A percentile compares a stretch with the other conserved stretches of the same genome.
phyloP scores from a whole-genome alignment of 2,329 filamentous ascomycete genomes.

The Canariomyces notabilis region DNA sequence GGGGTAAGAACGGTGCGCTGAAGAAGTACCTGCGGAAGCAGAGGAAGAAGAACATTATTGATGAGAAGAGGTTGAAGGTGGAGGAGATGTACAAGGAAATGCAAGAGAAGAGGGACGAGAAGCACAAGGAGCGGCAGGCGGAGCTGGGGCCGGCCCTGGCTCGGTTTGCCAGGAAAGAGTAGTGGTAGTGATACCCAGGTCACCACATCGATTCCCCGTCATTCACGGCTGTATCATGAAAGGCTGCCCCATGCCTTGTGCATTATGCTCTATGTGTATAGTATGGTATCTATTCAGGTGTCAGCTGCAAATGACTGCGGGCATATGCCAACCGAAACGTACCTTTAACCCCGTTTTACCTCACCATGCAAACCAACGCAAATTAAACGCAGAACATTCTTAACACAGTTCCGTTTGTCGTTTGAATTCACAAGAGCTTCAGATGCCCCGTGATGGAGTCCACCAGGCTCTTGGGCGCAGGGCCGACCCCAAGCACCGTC shows the following conservation, averaged over 20 bases:
- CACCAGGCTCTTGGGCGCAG: slow-evolving; percentile 78
- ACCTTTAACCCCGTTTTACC: too few relatives aligned
- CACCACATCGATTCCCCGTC: neutral
- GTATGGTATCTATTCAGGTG: too few relatives aligned
- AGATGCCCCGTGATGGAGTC: slow-evolving; percentile 80
- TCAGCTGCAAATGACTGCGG: too few relatives aligned
- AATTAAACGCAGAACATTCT: too few relatives aligned
- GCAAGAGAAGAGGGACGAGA: slow-evolving; percentile 60
- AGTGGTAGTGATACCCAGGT: slow-evolving; percentile 28
- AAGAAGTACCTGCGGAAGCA: slow-evolving; percentile 90
- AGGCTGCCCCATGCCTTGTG: too few relatives aligned
- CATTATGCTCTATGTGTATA: too few relatives aligned
- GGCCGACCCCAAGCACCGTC: slow-evolving; percentile 81
- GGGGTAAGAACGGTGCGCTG: slow-evolving; percentile 85
- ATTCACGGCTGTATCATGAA: too few relatives aligned
- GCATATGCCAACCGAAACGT: too few relatives aligned
- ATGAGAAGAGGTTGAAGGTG: slow-evolving; percentile 84
- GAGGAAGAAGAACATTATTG: slow-evolving; percentile 86
- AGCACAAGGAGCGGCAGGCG: slow-evolving; percentile 57
- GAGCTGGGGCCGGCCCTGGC: slow-evolving; percentile 81
- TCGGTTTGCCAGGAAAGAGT: slow-evolving; percentile 73
- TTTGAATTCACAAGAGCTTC: slow-evolving; percentile 73
- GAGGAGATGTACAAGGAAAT: slow-evolving; percentile 76
- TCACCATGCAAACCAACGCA: too few relatives aligned
- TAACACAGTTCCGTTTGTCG: too few relatives aligned